These are phyloP conservation scores for Angophora floribunda DNA, from an alignment of 345 rosid species.

Conservation along the genomic window DNA sequence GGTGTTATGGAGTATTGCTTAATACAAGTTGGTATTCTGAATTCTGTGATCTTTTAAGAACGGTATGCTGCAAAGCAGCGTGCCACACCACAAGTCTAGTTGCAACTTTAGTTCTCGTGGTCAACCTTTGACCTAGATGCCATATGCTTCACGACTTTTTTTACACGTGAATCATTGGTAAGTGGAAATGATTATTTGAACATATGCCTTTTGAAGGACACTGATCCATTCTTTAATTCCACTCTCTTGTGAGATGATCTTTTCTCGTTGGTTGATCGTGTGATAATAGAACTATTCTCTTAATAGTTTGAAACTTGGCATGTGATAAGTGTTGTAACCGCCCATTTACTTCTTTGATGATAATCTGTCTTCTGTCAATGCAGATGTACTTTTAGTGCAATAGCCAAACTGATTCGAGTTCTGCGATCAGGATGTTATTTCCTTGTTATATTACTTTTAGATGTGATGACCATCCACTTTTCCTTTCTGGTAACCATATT, in stretches of 20 bases:
- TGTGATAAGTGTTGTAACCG: background rate
- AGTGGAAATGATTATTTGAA: background rate
- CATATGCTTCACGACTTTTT: background rate
- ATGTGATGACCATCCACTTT: slow-evolving; percentile 92
- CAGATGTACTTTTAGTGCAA: slow-evolving; percentile 92
- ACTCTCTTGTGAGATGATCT: background rate
- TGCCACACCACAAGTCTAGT: background rate
- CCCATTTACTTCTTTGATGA: background rate
- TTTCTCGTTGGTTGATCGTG: background rate
- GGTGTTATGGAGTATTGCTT: background rate
- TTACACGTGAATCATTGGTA: background rate
- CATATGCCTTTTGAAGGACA: background rate
- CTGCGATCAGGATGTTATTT: slow-evolving; percentile 89
- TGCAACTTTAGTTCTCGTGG: background rate
- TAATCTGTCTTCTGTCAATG: background rate
- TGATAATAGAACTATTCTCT: background rate
- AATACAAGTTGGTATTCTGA: background rate
- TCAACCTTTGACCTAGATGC: background rate
- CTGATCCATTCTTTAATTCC: background rate
- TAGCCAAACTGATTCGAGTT: slow-evolving; percentile 59
- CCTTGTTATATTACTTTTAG: slow-evolving; percentile 82
- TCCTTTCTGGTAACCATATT: slow-evolving; percentile 71
- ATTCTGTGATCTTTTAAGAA: background rate
- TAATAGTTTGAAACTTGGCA: background rate
- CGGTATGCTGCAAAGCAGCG: background rate